These are phyloP conservation scores for Gossypium sturtianum DNA, from an alignment of 345 rosid genomes.

Conservation along the genomic window DNA sequence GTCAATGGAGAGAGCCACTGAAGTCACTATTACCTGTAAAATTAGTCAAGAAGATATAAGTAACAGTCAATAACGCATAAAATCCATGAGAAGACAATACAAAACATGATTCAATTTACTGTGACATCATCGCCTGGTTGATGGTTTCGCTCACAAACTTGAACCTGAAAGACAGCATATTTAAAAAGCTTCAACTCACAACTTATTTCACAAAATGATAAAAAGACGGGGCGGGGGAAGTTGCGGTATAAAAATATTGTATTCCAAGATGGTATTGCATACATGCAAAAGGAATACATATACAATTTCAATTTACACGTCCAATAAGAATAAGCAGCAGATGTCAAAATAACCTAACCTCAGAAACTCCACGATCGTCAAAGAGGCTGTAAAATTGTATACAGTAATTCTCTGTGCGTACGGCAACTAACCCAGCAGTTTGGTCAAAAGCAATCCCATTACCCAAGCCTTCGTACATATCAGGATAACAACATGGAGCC, in stretches of 20 bases:
- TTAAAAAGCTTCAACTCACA: constrained; percentile 13
- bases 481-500: constrained; percentile 69
- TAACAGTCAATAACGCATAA: not conserved
- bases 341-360: constrained; percentile 40
- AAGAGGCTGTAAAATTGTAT: constrained; percentile 82
- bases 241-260: not conserved
- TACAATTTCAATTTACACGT: not conserved
- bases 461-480: constrained; percentile 35
- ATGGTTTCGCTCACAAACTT: constrained; percentile 95
- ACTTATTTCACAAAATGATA: not conserved
- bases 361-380: constrained; percentile 73
- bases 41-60: constrained; percentile 16
- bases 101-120: constrained; percentile 36
- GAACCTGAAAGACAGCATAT: constrained; percentile 47
- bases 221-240: not conserved
- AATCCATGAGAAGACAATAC: not conserved
- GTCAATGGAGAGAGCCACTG: constrained; percentile 72
- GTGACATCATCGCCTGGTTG: constrained; percentile 90
- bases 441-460: constrained; percentile 61
- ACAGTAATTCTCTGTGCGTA: constrained; percentile 69
- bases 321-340: not conserved
- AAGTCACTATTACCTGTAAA: constrained; percentile 65
- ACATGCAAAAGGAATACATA: not conserved
- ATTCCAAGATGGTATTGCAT: not conserved
- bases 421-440: constrained; percentile 66